These are phyloP conservation scores for Candida tallmaniae DNA, from an alignment of 805 yeast species.

Conservation along the genomic window DNA sequence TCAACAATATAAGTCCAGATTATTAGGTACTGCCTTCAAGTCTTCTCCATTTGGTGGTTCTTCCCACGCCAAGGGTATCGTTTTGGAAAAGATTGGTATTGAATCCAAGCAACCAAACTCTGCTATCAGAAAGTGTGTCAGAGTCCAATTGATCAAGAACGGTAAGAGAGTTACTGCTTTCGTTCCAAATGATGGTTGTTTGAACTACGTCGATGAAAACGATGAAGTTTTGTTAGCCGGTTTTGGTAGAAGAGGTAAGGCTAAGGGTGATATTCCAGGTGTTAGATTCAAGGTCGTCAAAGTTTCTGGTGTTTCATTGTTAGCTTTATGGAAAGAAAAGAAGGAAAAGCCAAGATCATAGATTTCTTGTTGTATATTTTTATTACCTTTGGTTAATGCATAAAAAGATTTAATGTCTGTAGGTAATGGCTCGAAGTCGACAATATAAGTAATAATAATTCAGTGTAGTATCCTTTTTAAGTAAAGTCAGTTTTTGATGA, in stretches of 20 bases:
- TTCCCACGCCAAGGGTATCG: constrained; percentile 99
- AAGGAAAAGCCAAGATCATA: constrained; percentile 99
- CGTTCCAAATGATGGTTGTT: constrained; percentile 99
- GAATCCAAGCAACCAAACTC: constrained; percentile 99
- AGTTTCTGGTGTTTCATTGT: constrained; percentile 99
- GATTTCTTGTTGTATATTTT: constrained; percentile 22
- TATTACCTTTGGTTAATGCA: too few relatives aligned
- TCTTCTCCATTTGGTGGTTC: constrained; percentile 99
- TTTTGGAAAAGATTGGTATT: constrained; percentile 98
- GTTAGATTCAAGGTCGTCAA: constrained; percentile 99
- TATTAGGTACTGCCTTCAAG: constrained; percentile 99
- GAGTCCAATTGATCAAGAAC: constrained; percentile 99
- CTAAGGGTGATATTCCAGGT: constrained; percentile 99
- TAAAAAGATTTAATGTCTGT: too few relatives aligned
- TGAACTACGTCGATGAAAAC: constrained; percentile 99
- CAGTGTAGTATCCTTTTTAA: too few relatives aligned
- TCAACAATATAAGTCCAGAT: constrained; percentile 95
- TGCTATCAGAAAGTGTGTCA: constrained; percentile 99
- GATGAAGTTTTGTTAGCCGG: constrained; percentile 99
- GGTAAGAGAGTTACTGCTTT: constrained; percentile 99
- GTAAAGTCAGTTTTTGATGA: too few relatives aligned
- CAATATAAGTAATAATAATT: too few relatives aligned
- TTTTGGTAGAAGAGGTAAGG: constrained; percentile 99
- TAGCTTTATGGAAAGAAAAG: constrained; percentile 99
- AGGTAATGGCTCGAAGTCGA: too few relatives aligned